phyloP scores from a whole-genome alignment of 2,329 filamentous ascomycete species.

The Phaeophleospora eucalypticola region DNA sequence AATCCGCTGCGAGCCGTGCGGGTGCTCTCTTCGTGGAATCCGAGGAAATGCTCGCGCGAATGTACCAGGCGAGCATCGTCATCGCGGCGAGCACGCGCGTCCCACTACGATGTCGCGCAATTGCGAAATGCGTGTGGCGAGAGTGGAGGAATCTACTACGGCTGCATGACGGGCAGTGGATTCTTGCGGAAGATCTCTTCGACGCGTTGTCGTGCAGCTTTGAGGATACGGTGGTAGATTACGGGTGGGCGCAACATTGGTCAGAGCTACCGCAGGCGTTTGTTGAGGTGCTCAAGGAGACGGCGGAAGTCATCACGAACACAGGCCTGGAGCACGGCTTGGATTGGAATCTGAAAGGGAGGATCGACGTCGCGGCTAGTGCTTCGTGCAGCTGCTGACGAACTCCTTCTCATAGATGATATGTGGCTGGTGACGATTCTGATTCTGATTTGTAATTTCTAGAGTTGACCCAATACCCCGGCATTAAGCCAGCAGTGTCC shows the following conservation, averaged over 20 bases:
- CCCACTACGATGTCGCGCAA: conserved; percentile 12
- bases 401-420: too few relatives aligned
- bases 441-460: too few relatives aligned
- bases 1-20: neutral
- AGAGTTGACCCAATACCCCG: too few relatives aligned
- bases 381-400: too few relatives aligned
- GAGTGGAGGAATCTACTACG: conserved; percentile 14
- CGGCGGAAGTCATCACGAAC: neutral
- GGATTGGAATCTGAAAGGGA: too few relatives aligned
- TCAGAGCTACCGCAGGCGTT: neutral
- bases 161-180: conserved; percentile 1
- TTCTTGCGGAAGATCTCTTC: conserved; percentile 1
- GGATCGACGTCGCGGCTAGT: too few relatives aligned
- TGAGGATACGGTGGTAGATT: conserved; percentile 4
- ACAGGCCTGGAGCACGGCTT: neutral
- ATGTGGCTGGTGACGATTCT: too few relatives aligned
- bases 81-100: conserved; percentile 1
- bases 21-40: conserved; percentile 1
- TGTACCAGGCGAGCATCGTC: conserved; percentile 6
- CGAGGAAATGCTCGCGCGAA: conserved; percentile 9
- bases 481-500: too few relatives aligned
- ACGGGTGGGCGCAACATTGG: conserved; percentile 3
- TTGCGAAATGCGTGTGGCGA: conserved; percentile 15
- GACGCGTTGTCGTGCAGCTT: neutral
- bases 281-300: neutral